Conservation (phyloP, 2,329 filamentous ascomycete genomes). For the Fusarium sambucinum region DNA sequence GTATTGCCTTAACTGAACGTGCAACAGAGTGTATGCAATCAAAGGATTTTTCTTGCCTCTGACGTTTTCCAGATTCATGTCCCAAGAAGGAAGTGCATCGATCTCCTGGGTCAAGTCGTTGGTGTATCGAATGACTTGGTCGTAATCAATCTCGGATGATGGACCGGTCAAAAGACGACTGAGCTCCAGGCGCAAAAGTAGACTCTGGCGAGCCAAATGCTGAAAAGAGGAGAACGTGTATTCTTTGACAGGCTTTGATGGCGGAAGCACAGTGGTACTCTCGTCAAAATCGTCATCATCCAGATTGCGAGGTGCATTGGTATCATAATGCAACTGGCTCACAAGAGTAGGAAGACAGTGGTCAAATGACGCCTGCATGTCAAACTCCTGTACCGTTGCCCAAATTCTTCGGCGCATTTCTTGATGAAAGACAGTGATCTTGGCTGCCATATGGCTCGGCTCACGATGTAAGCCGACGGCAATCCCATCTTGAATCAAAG, state of each 20-base stretch:
- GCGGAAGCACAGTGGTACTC: conserved; percentile 63
- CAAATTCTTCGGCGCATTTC: conserved; percentile 72
- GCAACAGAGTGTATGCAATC: conserved; percentile 69
- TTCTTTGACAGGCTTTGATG: conserved; percentile 63
- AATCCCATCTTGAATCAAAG: conserved; percentile 69
- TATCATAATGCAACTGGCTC: conserved; percentile 68
- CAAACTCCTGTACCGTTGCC: conserved; percentile 72
- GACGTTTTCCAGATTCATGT: conserved; percentile 53
- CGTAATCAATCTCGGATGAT: conserved; percentile 68
- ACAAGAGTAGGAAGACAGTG: conserved; percentile 70
- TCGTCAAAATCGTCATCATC: conserved; percentile 70
- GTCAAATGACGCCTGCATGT: conserved; percentile 72
- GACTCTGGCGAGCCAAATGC: conserved; percentile 67
- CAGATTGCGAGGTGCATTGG: conserved; percentile 67
- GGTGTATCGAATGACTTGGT: conserved; percentile 71
- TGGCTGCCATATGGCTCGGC: conserved; percentile 65
- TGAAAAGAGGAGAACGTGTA: conserved; percentile 72
- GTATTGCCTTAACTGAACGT: conserved; percentile 71
- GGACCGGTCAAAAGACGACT: conserved; percentile 68
- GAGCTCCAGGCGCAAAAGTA: conserved; percentile 68
- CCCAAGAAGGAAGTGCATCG: conserved; percentile 69
- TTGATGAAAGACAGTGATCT: conserved; percentile 69
- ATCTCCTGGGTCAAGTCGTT: conserved; percentile 72
- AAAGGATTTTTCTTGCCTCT: conserved; percentile 65
- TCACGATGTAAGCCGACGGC: conserved; percentile 71